A percentile compares a stretch with the other conserved stretches of the same genome.
Conservation (phyloP, 108 stramenopile species). For the Discostella stelligeroides region DNA sequence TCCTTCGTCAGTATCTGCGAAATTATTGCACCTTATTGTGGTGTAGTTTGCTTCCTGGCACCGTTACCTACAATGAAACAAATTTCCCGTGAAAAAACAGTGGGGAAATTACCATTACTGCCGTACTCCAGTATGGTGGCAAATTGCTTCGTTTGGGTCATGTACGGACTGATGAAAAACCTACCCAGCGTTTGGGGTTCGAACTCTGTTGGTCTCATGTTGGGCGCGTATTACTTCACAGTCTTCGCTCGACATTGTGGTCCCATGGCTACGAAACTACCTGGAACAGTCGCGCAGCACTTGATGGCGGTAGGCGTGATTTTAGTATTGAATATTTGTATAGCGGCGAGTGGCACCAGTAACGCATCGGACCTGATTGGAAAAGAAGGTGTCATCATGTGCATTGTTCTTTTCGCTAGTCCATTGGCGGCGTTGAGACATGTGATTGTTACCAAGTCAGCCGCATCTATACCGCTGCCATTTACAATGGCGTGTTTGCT, state of each 20-base stretch:
- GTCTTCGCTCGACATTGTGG: conserved; percentile 33
- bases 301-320: conserved; percentile 18
- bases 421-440: conserved; percentile 69
- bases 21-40: conserved; percentile 28
- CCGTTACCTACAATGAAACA: conserved; percentile 66
- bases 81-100: conserved; percentile 47
- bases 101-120: conserved; percentile 65
- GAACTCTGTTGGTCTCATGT: conserved; percentile 58
- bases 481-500: conserved; percentile 77
- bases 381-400: conserved; percentile 52
- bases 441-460: conserved; percentile 70
- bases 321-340: conserved; percentile 22
- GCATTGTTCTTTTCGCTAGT: conserved; percentile 68
- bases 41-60: conserved; percentile 24
- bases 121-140: conserved; percentile 78
- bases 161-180: conserved; percentile 60
- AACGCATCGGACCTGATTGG: conserved; percentile 40
- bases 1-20: conserved; percentile 28
- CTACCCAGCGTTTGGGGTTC: conserved; percentile 53
- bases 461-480: conserved; percentile 77
- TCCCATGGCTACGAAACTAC: conserved; percentile 45
- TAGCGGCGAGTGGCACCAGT: conserved; percentile 25
- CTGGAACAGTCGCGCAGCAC: conserved; percentile 51
- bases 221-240: conserved; percentile 62
- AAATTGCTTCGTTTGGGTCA: conserved; percentile 51